Conservation (phyloP, 2,329 filamentous ascomycete genomes). For the Remersonia thermophila region DNA sequence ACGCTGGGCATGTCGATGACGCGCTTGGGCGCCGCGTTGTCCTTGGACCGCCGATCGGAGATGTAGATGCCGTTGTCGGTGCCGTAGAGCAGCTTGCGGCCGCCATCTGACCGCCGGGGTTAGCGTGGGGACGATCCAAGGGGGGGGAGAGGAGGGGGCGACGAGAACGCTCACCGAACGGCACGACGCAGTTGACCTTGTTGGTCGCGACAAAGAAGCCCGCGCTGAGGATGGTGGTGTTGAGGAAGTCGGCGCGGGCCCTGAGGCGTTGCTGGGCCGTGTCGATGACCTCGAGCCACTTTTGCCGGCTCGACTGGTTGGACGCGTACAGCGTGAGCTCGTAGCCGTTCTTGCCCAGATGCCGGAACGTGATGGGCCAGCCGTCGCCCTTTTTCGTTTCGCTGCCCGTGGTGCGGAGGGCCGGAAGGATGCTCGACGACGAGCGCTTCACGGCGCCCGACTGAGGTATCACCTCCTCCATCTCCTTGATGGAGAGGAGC, state of each 20-base stretch:
- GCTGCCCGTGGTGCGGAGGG: constrained; percentile 33
- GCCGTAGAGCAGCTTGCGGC: constrained; percentile 84
- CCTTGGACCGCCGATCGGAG: constrained; percentile 80
- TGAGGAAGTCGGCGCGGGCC: constrained; percentile 85
- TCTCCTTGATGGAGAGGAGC: constrained; percentile 83
- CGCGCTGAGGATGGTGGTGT: constrained; percentile 49
- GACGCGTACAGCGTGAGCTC: constrained; percentile 81
- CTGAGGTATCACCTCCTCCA: constrained; percentile 87
- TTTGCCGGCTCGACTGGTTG: constrained; percentile 75
- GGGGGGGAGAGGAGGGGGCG: no score
- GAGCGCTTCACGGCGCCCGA: constrained; percentile 71
- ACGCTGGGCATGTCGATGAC: constrained; percentile 80
- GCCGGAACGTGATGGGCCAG: constrained; percentile 90
- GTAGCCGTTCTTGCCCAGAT: constrained; percentile 91
- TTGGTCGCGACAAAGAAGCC: constrained; percentile 55
- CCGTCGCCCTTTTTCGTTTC: constrained; percentile 57
- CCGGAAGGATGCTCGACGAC: constrained; percentile 68
- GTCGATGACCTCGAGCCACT: constrained; percentile 95
- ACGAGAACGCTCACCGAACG: constrained; percentile 53
- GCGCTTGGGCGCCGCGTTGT: constrained; percentile 59
- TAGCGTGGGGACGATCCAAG: no score
- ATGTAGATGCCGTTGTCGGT: constrained; percentile 91
- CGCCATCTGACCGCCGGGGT: no score
- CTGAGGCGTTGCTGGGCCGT: constrained; percentile 77
- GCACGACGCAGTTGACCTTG: constrained; percentile 86